A percentile compares a stretch with the other conserved stretches of the same genome.
These are phyloP conservation scores for Monosporascus sp. DNA, from an alignment of 2,329 filamentous ascomycete species.

Conservation along the genomic window DNA sequence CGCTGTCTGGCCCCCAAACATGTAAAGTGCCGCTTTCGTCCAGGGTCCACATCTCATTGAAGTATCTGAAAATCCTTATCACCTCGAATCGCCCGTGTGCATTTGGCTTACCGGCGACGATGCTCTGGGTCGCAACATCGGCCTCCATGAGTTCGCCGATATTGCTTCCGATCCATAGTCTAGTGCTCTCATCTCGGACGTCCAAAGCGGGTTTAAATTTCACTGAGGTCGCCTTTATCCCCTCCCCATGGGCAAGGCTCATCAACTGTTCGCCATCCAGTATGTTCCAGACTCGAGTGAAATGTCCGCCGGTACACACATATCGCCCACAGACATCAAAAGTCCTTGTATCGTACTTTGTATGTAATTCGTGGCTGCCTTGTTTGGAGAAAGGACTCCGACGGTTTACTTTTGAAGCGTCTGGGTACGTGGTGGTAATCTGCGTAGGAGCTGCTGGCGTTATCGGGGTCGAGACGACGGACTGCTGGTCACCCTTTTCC, in stretches of 20 bases:
- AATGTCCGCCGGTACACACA: slow-evolving; percentile 78
- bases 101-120: slow-evolving; percentile 62
- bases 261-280: slow-evolving; percentile 75
- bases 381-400: slow-evolving; percentile 71
- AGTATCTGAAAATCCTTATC: slow-evolving; percentile 78
- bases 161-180: slow-evolving; percentile 87
- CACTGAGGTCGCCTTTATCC: slow-evolving; percentile 73
- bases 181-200: slow-evolving; percentile 73
- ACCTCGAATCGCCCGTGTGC: slow-evolving; percentile 78
- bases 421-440: slow-evolving; percentile 65
- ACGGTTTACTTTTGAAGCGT: slow-evolving; percentile 78
- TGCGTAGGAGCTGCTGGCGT: slow-evolving; percentile 37
- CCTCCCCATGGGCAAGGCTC: slow-evolving; percentile 79
- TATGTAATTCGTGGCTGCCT: slow-evolving; percentile 69
- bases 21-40: slow-evolving; percentile 84
- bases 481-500: slow-evolving; percentile 10
- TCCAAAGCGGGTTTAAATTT: slow-evolving; percentile 78
- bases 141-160: slow-evolving; percentile 85
- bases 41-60: slow-evolving; percentile 87
- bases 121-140: slow-evolving; percentile 68
- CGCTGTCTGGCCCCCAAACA: slow-evolving; percentile 75
- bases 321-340: slow-evolving; percentile 86
- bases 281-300: slow-evolving; percentile 86
- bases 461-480: slow-evolving; percentile 11
- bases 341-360: slow-evolving; percentile 80